Evolutionary conservation across 768 basidiomycete genomes (phyloP).

Genomic region (Butyriboletus loyo): DNA sequence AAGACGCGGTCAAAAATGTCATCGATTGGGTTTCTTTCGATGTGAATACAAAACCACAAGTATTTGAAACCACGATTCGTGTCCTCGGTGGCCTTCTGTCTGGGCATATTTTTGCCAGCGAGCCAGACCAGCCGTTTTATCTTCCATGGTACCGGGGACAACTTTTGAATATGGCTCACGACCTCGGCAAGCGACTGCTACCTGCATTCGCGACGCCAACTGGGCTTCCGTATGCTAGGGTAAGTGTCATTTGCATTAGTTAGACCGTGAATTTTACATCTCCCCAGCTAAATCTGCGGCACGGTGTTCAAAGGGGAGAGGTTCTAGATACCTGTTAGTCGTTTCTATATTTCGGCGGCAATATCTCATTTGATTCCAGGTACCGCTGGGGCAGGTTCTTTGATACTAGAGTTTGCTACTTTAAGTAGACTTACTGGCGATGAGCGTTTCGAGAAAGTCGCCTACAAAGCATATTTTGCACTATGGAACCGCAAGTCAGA

Average conservation of each 20-base stretch:
- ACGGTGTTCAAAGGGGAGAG: conserved; percentile 75
- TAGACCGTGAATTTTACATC: conserved; percentile 1
- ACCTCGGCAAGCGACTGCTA: conserved; percentile 80
- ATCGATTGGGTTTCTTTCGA: conserved; percentile 87
- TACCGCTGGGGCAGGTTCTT: conserved; percentile 88
- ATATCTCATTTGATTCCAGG: conserved; percentile 42
- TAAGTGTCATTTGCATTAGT: conserved; percentile 28
- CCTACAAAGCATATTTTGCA: conserved; percentile 87
- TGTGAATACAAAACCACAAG: conserved; percentile 94
- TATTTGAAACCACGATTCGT: conserved; percentile 95
- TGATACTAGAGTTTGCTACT: conserved; percentile 93
- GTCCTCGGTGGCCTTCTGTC: conserved; percentile 89
- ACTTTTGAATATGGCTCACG: conserved; percentile 75
- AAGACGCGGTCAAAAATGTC: conserved; percentile 77
- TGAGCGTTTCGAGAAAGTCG: conserved; percentile 84
- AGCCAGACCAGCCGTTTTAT: conserved; percentile 62
- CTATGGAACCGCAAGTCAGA: conserved; percentile 90
- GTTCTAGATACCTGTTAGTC: conserved; percentile 79
- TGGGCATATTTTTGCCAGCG: conserved; percentile 78
- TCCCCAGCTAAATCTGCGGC: conserved; percentile 73
- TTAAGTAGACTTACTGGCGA: conserved; percentile 90
- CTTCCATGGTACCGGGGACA: conserved; percentile 85
- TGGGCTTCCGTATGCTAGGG: conserved; percentile 89
- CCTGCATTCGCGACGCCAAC: conserved; percentile 93
- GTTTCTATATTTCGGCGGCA: neutral